Conservation (phyloP, 257 asterid species). For the Nicotiana noctiflora region DNA sequence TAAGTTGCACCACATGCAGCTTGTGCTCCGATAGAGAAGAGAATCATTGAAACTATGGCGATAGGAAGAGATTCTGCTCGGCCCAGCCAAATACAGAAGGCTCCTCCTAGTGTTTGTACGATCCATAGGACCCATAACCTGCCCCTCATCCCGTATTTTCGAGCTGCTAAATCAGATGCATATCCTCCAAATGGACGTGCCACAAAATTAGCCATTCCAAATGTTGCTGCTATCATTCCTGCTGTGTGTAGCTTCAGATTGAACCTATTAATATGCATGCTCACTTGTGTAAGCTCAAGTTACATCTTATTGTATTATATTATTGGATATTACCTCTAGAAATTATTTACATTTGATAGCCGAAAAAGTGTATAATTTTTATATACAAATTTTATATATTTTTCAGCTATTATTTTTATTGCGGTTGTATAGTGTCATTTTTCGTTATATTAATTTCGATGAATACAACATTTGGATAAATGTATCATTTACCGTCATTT, state of each 20-base stretch:
- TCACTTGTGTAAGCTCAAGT: neutral
- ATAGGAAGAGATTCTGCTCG: conserved; percentile 28
- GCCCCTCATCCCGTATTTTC: conserved; percentile 50
- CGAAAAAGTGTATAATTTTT: too few species aligned
- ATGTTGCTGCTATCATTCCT: conserved; percentile 45
- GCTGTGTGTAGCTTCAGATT: conserved; percentile 45
- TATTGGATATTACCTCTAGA: too few species aligned
- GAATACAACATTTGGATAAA: too few species aligned
- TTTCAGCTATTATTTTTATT: too few species aligned
- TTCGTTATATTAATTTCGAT: too few species aligned
- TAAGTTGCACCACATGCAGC: conserved; percentile 57
- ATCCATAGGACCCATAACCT: conserved; percentile 50
- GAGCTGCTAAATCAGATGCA: conserved; percentile 36
- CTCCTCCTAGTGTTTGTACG: conserved; percentile 46
- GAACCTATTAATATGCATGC: conserved; percentile 19
- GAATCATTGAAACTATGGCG: conserved; percentile 39
- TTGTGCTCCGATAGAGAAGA: conserved; percentile 45
- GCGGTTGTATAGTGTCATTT: too few species aligned
- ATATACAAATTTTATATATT: too few species aligned
- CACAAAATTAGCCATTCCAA: conserved; percentile 45
- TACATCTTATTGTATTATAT: too few species aligned
- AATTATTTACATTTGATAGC: too few species aligned
- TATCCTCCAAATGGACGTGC: conserved; percentile 54
- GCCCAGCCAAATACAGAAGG: conserved; percentile 38
- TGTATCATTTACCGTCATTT: too few species aligned